Evolutionary conservation across 129 eudicot genomes (phyloP).

Genomic region (Oenanthe sinensis): DNA sequence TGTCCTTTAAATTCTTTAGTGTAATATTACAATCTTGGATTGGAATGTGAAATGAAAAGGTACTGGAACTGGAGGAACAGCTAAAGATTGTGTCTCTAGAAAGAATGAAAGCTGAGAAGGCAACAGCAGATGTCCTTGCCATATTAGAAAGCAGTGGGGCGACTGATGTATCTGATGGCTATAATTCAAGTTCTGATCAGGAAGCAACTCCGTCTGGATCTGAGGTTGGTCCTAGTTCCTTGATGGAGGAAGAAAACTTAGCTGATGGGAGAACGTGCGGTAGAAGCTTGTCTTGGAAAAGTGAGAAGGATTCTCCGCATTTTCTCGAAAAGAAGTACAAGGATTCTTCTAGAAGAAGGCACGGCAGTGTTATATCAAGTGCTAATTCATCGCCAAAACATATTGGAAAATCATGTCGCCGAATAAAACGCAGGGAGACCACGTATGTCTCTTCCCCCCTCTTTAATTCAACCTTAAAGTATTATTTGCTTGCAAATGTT

Average conservation of each 20-base stretch:
- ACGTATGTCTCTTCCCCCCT: slow-evolving; percentile 28
- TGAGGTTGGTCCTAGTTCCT: slow-evolving; percentile 28
- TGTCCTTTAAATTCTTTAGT: background rate
- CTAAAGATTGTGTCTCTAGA: slow-evolving; percentile 61
- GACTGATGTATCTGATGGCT: slow-evolving; percentile 55
- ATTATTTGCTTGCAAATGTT: background rate
- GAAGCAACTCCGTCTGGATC: slow-evolving; percentile 32
- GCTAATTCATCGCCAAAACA: slow-evolving; percentile 51
- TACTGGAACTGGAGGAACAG: slow-evolving; percentile 76
- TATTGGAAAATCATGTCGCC: slow-evolving; percentile 86
- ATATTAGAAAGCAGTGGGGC: slow-evolving; percentile 58
- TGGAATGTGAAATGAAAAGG: slow-evolving; percentile 29
- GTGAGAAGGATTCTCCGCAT: slow-evolving; percentile 41
- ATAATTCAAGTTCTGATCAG: slow-evolving; percentile 60
- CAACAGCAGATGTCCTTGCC: slow-evolving; percentile 76
- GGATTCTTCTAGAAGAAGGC: slow-evolving; percentile 56
- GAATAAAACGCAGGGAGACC: slow-evolving; percentile 56
- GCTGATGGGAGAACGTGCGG: slow-evolving; percentile 34
- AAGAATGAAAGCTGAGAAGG: slow-evolving; percentile 87
- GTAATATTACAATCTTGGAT: slow-evolving; percentile 6
- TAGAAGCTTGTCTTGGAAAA: slow-evolving; percentile 81
- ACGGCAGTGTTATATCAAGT: slow-evolving; percentile 40
- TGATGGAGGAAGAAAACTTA: slow-evolving; percentile 26
- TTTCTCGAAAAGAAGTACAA: slow-evolving; percentile 38
- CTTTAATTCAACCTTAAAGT: background rate